These are phyloP conservation scores for Eucalyptus urophylla DNA, from an alignment of 345 rosid genomes.

Conservation along the genomic window DNA sequence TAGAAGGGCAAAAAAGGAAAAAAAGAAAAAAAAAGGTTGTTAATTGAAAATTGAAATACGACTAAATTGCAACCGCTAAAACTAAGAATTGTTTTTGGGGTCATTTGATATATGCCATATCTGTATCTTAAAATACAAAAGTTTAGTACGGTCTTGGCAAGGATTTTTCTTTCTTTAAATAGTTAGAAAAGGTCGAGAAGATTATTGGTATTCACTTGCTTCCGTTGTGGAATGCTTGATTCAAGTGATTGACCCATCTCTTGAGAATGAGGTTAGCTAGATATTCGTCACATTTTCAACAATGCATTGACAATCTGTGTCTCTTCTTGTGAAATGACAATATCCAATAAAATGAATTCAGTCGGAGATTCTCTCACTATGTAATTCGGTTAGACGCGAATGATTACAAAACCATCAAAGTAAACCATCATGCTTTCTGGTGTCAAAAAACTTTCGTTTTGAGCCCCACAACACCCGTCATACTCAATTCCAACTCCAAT, in stretches of 20 bases:
- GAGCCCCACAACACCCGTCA: background rate
- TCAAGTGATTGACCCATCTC: background rate
- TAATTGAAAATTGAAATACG: background rate
- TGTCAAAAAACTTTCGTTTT: background rate
- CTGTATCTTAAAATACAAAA: background rate
- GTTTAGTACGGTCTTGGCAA: accelerated
- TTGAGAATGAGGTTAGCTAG: background rate
- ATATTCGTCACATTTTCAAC: accelerated
- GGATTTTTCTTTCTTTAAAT: background rate
- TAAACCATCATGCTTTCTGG: background rate
- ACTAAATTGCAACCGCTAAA: background rate
- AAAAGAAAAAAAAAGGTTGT: background rate
- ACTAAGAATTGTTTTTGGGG: background rate
- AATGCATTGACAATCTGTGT: accelerated
- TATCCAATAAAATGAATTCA: accelerated
- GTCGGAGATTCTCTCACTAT: accelerated
- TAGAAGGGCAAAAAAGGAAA: background rate
- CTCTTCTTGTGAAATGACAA: accelerated
- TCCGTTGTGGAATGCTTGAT: accelerated
- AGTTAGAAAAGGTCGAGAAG: background rate
- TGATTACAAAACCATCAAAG: accelerated
- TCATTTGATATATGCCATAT: background rate
- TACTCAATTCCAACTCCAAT: background rate
- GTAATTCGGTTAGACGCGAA: accelerated
- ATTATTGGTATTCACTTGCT: background rate